These are phyloP conservation scores for Bromus sterilis DNA, from an alignment of 176 grass and related monocot genomes.

Conservation along the genomic window DNA sequence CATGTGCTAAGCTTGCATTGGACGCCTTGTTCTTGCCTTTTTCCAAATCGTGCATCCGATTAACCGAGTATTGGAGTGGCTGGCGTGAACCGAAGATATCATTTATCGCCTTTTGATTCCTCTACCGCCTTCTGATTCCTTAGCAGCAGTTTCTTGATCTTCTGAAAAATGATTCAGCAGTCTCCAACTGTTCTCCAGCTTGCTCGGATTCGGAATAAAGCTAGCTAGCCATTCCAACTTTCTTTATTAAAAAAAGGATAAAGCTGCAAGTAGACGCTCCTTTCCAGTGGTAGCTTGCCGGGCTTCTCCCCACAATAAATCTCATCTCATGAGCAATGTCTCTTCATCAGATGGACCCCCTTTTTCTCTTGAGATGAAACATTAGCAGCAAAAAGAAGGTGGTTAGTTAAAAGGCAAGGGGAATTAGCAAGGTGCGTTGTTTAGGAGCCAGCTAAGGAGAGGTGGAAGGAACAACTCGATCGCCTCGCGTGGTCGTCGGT, in stretches of 20 bases:
- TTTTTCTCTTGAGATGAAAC: neutral
- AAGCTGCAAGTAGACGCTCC: conserved; percentile 15
- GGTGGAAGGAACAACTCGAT: conserved; percentile 30
- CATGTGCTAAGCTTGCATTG: neutral
- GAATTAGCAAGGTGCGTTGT: conserved; percentile 10
- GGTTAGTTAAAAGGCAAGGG: neutral
- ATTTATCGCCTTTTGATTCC: neutral
- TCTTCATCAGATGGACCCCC: neutral
- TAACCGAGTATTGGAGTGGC: neutral
- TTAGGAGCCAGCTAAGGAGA: neutral
- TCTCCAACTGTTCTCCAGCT: neutral
- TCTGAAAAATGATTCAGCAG: neutral
- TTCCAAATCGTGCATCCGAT: neutral
- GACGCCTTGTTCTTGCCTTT: neutral
- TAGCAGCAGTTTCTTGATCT: neutral
- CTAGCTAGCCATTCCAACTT: neutral
- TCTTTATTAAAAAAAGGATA: neutral
- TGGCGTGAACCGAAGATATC: neutral
- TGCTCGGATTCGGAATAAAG: conserved; percentile 17
- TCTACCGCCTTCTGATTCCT: neutral
- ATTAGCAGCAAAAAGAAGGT: neutral
- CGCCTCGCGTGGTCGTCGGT: conserved; percentile 38
- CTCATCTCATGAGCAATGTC: neutral
- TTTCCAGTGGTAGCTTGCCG: neutral
- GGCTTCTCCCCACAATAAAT: neutral